Evolutionary conservation across 805 yeast species (phyloP), one percentile per base, ranked within the genome.

Genomic region (Lipomyces orientalis): DNA sequence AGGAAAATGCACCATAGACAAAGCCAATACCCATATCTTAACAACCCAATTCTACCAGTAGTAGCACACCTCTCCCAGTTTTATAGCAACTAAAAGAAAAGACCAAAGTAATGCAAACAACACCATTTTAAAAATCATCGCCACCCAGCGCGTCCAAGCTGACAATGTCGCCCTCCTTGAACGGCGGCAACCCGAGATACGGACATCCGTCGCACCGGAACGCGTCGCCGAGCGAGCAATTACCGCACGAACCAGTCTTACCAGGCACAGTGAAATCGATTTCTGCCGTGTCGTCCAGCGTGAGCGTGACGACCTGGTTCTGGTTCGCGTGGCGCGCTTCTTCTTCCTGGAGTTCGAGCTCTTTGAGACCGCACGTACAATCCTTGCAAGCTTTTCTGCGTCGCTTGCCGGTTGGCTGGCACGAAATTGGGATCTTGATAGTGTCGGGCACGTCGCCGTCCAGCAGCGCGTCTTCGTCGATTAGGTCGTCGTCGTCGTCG

Each of bases 191-290:
- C 0, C 99, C 99, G 73, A 95, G 81, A 79, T 89, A 95, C 52
- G 99, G 99, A 80, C 99, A 95, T 1, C 98, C 98, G 73, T 93
- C 97, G 79, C 99, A 95, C 76, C 99, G 84, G 81, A 95, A 95
- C 0, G 99, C 99, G 79, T 95, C 99, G 56, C 99, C 99, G 60
- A 95, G 84, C 0, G 98, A 88, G 81, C 99, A 95, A 10, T 97
- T 91, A 33, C 97, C 97, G 81, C 99, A 95, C 2, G 98, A 97
- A 2, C 79, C 81, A 12, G 97, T 90, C 75, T 94, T 94, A 54
- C 98, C 98, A 71, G 93, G 92, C n/a, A 93, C 87, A 0, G 99
- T 94, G 81, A 94, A 94, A 77, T 94, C 98, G 64, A 94, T 87
- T 77, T 94, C 99, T 2, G 96, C 85, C 74, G 93, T 82, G 61